phyloP scores from a whole-genome alignment of 768 basidiomycete species.

The Boletus reticuloceps region DNA sequence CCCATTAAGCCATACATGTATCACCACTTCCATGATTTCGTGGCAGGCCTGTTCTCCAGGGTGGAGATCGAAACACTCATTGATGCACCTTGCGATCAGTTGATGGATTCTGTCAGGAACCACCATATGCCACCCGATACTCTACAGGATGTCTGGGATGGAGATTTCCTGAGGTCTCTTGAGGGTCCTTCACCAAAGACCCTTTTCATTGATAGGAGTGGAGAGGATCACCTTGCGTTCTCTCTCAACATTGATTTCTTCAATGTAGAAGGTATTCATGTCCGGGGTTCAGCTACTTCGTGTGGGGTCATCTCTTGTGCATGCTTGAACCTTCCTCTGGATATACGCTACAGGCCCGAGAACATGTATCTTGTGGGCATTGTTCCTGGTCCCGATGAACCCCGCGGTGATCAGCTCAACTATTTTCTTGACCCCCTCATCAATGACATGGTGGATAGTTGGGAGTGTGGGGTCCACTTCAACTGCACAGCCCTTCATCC shows the following conservation, averaged over 20 bases:
- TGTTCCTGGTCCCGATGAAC: slow-evolving; percentile 39
- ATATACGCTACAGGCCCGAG: slow-evolving; percentile 33
- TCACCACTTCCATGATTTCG: no score
- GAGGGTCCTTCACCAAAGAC: no score
- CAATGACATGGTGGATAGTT: slow-evolving; percentile 25
- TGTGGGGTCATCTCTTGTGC: slow-evolving; percentile 3
- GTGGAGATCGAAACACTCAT: no score
- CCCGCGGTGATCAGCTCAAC: slow-evolving; percentile 14
- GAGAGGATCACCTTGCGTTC: neutral
- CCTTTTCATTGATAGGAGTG: no score
- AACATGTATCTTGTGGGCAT: slow-evolving; percentile 20
- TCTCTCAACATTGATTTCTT: neutral
- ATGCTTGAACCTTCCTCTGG: slow-evolving; percentile 34
- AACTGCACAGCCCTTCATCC: neutral
- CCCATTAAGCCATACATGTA: no score
- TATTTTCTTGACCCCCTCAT: neutral
- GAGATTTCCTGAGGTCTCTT: no score
- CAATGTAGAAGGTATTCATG: neutral
- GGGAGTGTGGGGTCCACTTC: neutral
- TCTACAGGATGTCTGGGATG: no score
- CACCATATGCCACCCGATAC: no score
- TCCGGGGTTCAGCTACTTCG: neutral
- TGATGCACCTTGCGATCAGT: no score
- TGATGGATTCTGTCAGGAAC: no score
- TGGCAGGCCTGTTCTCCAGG: no score